Evolutionary conservation across 108 stramenopile species (phyloP).

Genomic region (Cyclotella distinguenda): DNA sequence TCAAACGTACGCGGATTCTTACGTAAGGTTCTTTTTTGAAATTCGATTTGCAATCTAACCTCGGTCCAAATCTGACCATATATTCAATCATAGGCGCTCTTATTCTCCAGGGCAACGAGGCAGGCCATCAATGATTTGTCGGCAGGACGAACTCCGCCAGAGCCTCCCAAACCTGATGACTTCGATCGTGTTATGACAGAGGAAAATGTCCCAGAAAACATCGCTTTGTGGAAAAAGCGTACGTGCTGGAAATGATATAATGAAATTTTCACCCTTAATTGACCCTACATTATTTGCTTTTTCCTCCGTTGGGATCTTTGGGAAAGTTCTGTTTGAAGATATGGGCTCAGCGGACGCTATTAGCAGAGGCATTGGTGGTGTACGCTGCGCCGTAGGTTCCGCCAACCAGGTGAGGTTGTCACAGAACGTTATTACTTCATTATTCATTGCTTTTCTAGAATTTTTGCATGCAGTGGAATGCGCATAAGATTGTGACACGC

Average conservation of each 20-base stretch:
- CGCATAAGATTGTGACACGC: no score
- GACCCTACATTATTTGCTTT: neutral
- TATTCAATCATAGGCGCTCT: neutral
- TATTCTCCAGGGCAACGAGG: slow-evolving; percentile 11
- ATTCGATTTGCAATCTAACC: no score
- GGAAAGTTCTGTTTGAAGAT: neutral
- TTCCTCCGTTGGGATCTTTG: no score
- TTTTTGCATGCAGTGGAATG: no score
- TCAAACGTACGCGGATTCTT: slow-evolving; percentile 5
- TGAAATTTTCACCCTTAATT: no score
- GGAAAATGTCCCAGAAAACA: neutral
- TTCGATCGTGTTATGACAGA: neutral
- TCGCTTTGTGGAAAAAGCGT: neutral
- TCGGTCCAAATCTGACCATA: neutral
- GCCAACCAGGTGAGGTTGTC: slow-evolving; percentile 19
- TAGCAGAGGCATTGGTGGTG: slow-evolving; percentile 7
- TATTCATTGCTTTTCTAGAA: no score
- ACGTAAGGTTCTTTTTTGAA: neutral
- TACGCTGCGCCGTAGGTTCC: slow-evolving; percentile 6
- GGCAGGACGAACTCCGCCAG: slow-evolving; percentile 6
- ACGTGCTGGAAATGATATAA: no score
- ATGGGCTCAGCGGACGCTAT: slow-evolving; percentile 1
- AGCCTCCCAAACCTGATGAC: neutral
- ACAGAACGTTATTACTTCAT: neutral
- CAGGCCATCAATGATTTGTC: slow-evolving; percentile 3